Conservation (phyloP, 1,139 yeast species). For the Blastobotrys persicus region DNA sequence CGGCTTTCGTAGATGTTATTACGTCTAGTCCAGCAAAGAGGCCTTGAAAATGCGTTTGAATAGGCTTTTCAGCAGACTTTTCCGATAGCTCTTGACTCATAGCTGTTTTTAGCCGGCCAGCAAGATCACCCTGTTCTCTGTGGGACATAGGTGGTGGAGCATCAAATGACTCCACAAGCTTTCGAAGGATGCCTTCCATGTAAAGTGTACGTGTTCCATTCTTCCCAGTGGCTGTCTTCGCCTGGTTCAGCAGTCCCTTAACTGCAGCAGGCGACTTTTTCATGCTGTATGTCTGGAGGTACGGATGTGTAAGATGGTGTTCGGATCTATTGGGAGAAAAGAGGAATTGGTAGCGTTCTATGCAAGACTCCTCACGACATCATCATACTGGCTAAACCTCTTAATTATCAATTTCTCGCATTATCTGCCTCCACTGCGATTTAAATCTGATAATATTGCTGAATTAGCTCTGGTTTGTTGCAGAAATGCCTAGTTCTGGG, state of each 20-base stretch:
- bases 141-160: conserved; percentile 27
- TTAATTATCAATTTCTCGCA: too few relatives aligned
- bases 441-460: too few relatives aligned
- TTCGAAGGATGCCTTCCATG: conserved; percentile 18
- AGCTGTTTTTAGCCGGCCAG: conserved; percentile 22
- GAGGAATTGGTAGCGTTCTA: not conserved
- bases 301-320: too few relatives aligned
- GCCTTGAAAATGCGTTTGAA: conserved; percentile 30
- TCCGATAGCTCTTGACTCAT: conserved; percentile 22
- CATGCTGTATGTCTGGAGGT: too few relatives aligned
- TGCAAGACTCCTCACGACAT: not conserved
- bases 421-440: too few relatives aligned
- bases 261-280: not conserved
- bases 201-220: not conserved
- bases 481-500: too few relatives aligned
- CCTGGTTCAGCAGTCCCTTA: not conserved
- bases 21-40: conserved; percentile 30
- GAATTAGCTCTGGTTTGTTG: too few relatives aligned
- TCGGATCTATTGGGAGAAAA: not conserved
- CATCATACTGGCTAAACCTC: too few relatives aligned
- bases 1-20: conserved; percentile 13
- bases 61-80: conserved; percentile 23
- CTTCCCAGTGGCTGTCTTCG: not conserved
- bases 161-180: conserved; percentile 25
- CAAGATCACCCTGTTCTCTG: conserved; percentile 25